phyloP scores from a whole-genome alignment of 2,329 filamentous ascomycete species.

The Pestalotiopsis sp. region DNA sequence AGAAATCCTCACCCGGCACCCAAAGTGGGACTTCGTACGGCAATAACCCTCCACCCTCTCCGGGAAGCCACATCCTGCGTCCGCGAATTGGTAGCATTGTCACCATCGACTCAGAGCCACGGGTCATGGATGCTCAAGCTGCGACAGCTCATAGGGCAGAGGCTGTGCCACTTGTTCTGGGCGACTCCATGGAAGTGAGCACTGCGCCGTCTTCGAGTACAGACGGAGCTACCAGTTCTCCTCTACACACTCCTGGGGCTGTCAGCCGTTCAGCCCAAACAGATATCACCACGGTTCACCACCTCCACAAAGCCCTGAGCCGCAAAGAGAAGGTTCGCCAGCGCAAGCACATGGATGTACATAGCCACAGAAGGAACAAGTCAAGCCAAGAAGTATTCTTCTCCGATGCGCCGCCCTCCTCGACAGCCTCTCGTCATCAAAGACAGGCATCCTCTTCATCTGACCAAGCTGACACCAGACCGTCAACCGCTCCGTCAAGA shows the following conservation, averaged over 20 bases:
- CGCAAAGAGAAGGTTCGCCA: constrained; percentile 26
- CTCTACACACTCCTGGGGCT: neutral
- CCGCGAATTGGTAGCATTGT: constrained; percentile 37
- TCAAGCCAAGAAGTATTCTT: neutral
- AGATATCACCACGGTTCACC: constrained; percentile 13
- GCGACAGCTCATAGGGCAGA: constrained; percentile 31
- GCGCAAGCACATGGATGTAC: constrained; percentile 26
- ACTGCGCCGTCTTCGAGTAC: neutral
- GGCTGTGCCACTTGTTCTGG: constrained; percentile 14
- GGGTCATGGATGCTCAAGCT: constrained; percentile 35
- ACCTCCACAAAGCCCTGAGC: constrained; percentile 14
- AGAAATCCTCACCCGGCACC: neutral
- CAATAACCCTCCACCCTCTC: neutral
- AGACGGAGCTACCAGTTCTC: constrained; percentile 1
- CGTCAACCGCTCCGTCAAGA: neutral
- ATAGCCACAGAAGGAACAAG: neutral
- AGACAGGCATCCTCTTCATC: neutral
- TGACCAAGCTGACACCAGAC: neutral
- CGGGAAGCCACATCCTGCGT: constrained; percentile 13
- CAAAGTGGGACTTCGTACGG: neutral
- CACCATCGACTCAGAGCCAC: constrained; percentile 35
- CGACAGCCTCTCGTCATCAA: neutral
- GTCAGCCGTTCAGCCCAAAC: constrained; percentile 17
- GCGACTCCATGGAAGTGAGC: neutral
- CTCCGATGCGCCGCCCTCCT: neutral